Evolutionary conservation across 2,329 filamentous ascomycete genomes (phyloP), one percentile per base, ranked within the genome.

Genomic region (Xylaria sp.): DNA sequence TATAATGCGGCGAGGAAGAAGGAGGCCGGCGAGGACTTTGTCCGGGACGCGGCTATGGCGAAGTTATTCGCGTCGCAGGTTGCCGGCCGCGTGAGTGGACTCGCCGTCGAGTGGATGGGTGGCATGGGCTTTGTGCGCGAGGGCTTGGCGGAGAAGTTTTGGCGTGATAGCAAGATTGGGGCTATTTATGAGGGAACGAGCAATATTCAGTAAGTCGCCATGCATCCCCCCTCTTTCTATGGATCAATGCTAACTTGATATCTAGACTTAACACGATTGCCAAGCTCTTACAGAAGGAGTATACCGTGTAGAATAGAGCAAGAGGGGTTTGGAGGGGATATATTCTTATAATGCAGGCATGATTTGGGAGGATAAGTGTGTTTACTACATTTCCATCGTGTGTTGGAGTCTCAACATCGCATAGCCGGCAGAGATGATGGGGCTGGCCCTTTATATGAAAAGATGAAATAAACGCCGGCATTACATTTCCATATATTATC

Each of bases 101-200:
- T 89, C 53, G 94, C 93, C 0, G 86, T 99, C 34, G 94, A 99
- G 78, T 99, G 94, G 94, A 97, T 97, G 93, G 94, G 94, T 52
- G 94, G 94, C 63, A 97, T 99, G 94, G 94, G 94, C 51, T 99
- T 99, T 70, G 94, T 99, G 13, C 82, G 94, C 50, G 94, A 99
- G 75, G 94, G 94, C 0, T 86, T 96, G 60, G 94, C 94, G 0
- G 94, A 99, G 85, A 99, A 99, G 85, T 97, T 88, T 79, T 99
- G 89, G 83, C 83, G 94, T 52, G 94, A 99, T 75, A 94, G 90
- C 82, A 99, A 97, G 87, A 99, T 99, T 71, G 94, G 94, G 8
- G 92, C 92, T 65, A 97, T 97, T 68, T 97, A 97, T 74, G 93
- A 97, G 79, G 94, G 94, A 37, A 92, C 90, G 58, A 91, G 88